These are phyloP conservation scores for Rhizopus sp. DNA, from an alignment of 371 early-diverging fungal species.

Conservation along the genomic window DNA sequence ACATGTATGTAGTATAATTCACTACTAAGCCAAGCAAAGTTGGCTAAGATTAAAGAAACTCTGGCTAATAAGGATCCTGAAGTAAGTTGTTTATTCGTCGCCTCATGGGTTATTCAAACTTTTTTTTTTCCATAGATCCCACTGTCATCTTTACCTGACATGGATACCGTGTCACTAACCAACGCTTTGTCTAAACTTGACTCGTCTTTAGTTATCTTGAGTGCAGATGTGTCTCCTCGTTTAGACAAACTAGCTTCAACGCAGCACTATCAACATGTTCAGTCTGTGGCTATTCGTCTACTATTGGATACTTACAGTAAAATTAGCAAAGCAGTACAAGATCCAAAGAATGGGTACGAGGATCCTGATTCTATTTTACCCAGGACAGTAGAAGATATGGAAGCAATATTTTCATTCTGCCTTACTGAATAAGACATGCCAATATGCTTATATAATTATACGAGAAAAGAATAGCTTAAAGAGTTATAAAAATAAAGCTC, in stretches of 20 bases:
- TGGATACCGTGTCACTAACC: slow-evolving; percentile 58
- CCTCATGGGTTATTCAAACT: not conserved
- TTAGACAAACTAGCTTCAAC: slow-evolving; percentile 49
- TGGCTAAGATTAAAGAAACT: slow-evolving; percentile 38
- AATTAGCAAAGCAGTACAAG: slow-evolving; percentile 60
- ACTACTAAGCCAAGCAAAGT: slow-evolving; percentile 49
- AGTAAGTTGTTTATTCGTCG: slow-evolving; percentile 24
- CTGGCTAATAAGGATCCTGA: slow-evolving; percentile 36
- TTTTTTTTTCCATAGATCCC: slow-evolving; percentile 48
- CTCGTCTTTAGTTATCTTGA: slow-evolving; percentile 56
- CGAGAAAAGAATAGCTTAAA: too few relatives aligned
- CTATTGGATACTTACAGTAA: slow-evolving; percentile 68
- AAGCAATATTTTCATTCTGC: slow-evolving; percentile 62
- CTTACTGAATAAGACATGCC: slow-evolving; percentile 21
- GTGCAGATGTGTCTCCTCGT: slow-evolving; percentile 54
- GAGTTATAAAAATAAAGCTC: too few relatives aligned
- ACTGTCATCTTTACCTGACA: slow-evolving; percentile 56
- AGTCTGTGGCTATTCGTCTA: slow-evolving; percentile 44
- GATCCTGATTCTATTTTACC: slow-evolving; percentile 64
- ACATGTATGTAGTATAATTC: slow-evolving; percentile 25
- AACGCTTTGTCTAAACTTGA: slow-evolving; percentile 66
- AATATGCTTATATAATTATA: not conserved
- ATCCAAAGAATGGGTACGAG: slow-evolving; percentile 68
- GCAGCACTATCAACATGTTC: slow-evolving; percentile 42
- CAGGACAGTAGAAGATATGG: slow-evolving; percentile 78